Base-by-base conservation (phyloP, 331 rosid species). In the Acacia concinna region DNA sequence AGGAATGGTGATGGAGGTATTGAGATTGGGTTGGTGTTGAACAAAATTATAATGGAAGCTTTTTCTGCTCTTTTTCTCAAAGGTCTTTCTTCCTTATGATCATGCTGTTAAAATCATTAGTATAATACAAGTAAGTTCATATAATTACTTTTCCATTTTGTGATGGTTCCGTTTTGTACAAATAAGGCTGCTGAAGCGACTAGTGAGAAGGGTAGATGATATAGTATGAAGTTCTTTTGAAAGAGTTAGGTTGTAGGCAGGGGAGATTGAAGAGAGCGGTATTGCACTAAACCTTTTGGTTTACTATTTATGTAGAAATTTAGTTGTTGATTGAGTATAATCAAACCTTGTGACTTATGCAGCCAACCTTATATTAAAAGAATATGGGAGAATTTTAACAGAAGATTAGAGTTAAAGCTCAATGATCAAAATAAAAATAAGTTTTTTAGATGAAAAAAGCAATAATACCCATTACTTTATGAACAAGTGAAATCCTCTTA, bases 1-100 rank as follows among this genome's bases (percentile, higher is more conserved):
- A 83, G 76, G 52, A 25, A 82, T 62, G 90, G 83, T 1, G 59
- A 70, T 38, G 90, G 91, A 25, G 66, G 35, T 25, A 59, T 59
- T 27, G 66, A 59, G 66, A 25, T 59, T 59, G 66, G 35, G 66
- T 59, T 59, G 35, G 66, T 59, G 66, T 59, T 59, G 66, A 59
- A 5, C 35, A 13, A 11, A 27, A 4, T 20, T 27, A 12, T 11
- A 4, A 59, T 59, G 66, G 34, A 59, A 27, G 66, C 35, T 27
- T 59, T 59, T 59, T 59, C 66, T 59, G 34, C 35, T 25, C 20
- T 25, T 11, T 86, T 86, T 78, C 31, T 54, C n/a, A 8, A 67
- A 49, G 86, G 82, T 15, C 66, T 25, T 59, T 27, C 66, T 11
- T 27, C 20, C 3, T 59, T 0, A 25, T 78, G 71, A 57, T 54